phyloP scores from a whole-genome alignment of 768 basidiomycete species.

The Boletus reticuloceps region DNA sequence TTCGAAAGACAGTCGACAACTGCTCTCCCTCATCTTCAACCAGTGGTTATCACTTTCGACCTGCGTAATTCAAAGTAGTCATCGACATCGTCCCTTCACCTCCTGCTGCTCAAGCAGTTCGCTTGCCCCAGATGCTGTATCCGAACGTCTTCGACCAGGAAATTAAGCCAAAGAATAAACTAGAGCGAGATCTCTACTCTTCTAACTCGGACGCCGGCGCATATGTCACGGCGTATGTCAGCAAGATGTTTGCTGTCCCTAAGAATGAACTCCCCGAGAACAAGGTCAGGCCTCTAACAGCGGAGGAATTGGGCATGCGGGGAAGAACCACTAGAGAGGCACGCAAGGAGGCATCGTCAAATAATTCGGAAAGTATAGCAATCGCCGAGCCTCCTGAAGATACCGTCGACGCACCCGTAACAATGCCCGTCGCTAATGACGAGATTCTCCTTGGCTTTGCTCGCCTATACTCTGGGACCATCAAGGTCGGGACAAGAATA shows the following conservation, averaged over 20 bases:
- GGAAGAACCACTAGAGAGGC: conserved; percentile 55
- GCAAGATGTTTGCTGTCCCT: conserved; percentile 98
- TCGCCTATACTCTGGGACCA: conserved; percentile 86
- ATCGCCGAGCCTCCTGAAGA: conserved; percentile 3
- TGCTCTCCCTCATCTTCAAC: conserved; percentile 84
- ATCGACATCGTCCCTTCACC: conserved; percentile 96
- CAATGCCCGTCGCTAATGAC: conserved; percentile 2
- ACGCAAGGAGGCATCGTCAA: conserved; percentile 33
- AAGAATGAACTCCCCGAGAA: conserved; percentile 80
- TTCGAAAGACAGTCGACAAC: conserved; percentile 82
- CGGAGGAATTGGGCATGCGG: conserved; percentile 76
- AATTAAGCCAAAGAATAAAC: conserved; percentile 64
- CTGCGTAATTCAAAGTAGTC: conserved; percentile 83
- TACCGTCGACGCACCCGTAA: background rate
- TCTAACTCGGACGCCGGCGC: conserved; percentile 60
- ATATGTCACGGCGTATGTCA: conserved; percentile 81
- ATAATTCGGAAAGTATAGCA: conserved; percentile 13
- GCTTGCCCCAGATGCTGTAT: conserved; percentile 91
- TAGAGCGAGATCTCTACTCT: conserved; percentile 81
- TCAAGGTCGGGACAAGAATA: conserved; percentile 61
- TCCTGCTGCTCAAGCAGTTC: conserved; percentile 69
- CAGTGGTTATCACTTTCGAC: conserved; percentile 97
- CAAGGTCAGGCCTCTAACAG: conserved; percentile 71
- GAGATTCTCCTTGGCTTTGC: conserved; percentile 92
- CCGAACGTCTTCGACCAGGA: conserved; percentile 66